Conservation (phyloP, 129 eudicot genomes). For the Silybum marianum region DNA sequence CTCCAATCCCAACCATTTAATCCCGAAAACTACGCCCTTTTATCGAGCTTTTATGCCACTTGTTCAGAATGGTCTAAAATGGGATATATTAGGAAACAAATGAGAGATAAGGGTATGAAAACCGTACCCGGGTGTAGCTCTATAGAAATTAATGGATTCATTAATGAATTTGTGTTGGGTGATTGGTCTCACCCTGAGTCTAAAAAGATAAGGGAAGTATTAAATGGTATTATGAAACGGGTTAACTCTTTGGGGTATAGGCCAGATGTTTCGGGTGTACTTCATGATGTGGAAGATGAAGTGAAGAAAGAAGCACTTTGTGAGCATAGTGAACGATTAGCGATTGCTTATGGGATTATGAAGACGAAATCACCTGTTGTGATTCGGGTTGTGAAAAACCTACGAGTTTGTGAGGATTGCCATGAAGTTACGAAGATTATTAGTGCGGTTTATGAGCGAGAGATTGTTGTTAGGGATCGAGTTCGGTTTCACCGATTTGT, state of each 20-base stretch:
- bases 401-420: slow-evolving; percentile 64
- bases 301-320: slow-evolving; percentile 58
- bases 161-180: slow-evolving; percentile 65
- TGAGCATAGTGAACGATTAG: slow-evolving; percentile 77
- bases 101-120: slow-evolving; percentile 52
- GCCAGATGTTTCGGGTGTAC: slow-evolving; percentile 46
- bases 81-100: slow-evolving; percentile 49
- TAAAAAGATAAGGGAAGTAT: slow-evolving; percentile 43
- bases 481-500: slow-evolving; percentile 66
- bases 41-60: slow-evolving; percentile 60
- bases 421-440: slow-evolving; percentile 76
- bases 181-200: slow-evolving; percentile 62
- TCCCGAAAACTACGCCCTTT: slow-evolving; percentile 56
- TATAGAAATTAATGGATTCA: slow-evolving; percentile 54
- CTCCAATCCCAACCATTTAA: slow-evolving; percentile 57
- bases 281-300: slow-evolving; percentile 51
- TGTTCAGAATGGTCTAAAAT: slow-evolving; percentile 55
- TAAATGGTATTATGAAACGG: slow-evolving; percentile 37
- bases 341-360: slow-evolving; percentile 64
- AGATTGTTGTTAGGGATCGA: slow-evolving; percentile 64
- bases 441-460: slow-evolving; percentile 54
- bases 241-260: slow-evolving; percentile 44
- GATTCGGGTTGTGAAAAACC: slow-evolving; percentile 65
- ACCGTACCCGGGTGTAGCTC: slow-evolving; percentile 67
- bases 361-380: slow-evolving; percentile 53